Base-by-base conservation (phyloP, 805 yeast genomes). In the Candida pseudofarinosa region DNA sequence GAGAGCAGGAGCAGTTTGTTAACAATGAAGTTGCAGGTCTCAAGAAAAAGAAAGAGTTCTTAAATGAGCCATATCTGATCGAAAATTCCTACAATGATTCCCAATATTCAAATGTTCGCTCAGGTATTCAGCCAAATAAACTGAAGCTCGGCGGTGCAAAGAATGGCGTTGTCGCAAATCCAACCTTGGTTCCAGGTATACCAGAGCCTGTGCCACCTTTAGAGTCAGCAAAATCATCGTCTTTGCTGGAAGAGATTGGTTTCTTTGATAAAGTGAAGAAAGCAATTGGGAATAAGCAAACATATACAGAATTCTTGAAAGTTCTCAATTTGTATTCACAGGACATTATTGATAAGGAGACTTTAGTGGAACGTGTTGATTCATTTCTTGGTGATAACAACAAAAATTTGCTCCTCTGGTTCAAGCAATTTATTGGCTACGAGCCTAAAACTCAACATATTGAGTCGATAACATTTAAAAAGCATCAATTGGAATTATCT, bases 251-350 rank as follows among this genome's bases (percentile, higher is more conserved):
- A 55, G 99, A 93, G 63, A 80, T 93, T 32, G 75, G 82, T 5
- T 93, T 93, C 60, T 93, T 93, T 57, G 98, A 93, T 61, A 85
- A 83, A 58, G 96, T 88, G 28, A 91, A 91, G 67, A 87, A 85
- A 59, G 82, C 82, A 4, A 81, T 93, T 55, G 89, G 89, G 16
- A 88, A 87, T 61, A 90, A 88, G 59, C 95, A 85, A 61, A 79
- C 88, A 10, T 93, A 93, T 63, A 85, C 85, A 52, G 99, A 93
- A 67, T 93, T 93, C 61, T 72, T 93, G 60, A 95, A 95, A 62
- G 74, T 91, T 44, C 69, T 93, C 51, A 88, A 91, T 54, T 70
- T 93, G 53, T 93, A 81, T 56, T 85, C 96, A 2, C 96, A 90
- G 59, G 96, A 89, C 55, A 80, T 93, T 44, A 84, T 93, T 50